Conservation (phyloP, 139 green algal species). For the Closterium sp. region DNA sequence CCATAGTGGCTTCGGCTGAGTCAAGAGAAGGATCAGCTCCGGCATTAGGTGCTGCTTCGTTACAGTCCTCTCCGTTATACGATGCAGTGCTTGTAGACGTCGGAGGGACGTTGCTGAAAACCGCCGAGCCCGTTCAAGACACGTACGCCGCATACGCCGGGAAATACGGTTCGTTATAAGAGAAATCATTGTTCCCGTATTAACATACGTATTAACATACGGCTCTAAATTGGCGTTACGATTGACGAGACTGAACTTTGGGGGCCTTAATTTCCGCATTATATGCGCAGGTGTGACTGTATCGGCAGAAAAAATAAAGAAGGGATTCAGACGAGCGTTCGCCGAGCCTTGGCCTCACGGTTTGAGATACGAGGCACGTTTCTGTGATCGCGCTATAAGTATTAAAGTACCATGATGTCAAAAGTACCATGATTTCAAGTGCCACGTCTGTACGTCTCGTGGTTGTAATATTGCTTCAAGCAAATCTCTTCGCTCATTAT, state of each 20-base stretch:
- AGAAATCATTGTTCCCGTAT: neutral
- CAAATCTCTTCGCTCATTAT: no score
- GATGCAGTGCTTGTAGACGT: slow-evolving; percentile 19
- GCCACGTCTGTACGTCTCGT: neutral
- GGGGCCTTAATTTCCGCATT: neutral
- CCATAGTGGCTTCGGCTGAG: neutral
- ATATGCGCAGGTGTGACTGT: neutral
- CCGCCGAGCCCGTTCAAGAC: slow-evolving; percentile 1
- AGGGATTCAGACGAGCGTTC: slow-evolving; percentile 10
- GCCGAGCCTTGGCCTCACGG: neutral
- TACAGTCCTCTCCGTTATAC: neutral
- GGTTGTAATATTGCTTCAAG: neutral
- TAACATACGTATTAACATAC: no score
- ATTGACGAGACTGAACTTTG: neutral
- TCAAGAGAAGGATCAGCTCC: neutral
- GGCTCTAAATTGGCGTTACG: neutral
- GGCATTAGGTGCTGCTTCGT: neutral
- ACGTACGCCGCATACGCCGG: slow-evolving; percentile 1
- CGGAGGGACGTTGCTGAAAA: slow-evolving; percentile 11
- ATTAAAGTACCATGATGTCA: neutral
- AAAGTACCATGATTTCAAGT: slow-evolving; percentile 10
- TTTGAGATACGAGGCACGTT: neutral
- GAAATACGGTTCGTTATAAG: slow-evolving; percentile 5
- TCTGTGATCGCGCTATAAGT: no score
- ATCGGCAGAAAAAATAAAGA: neutral